Percentiles rank a stretch among this genome's conserved stretches.
Evolutionary conservation across 441 rosid genomes (phyloP).

Genomic region (Gossypium schwendimanii): DNA sequence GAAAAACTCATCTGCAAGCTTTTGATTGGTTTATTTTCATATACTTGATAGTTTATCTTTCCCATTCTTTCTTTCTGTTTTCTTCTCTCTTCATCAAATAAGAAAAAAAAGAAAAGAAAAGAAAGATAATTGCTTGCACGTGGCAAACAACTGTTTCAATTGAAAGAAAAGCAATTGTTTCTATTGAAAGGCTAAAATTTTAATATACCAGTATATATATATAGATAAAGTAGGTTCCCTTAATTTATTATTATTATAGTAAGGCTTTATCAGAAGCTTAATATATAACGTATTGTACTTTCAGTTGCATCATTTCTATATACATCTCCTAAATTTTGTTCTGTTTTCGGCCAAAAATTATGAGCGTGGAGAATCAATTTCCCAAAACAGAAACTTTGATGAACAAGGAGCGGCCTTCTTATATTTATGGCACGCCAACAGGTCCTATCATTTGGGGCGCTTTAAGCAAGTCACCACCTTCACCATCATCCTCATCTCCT

Average conservation of each 20-base stretch:
- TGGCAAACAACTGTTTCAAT: neutral
- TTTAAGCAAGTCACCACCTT: conserved; percentile 16
- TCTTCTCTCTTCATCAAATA: neutral
- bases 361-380: conserved; percentile 41
- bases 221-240: conserved; percentile 25
- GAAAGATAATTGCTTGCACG: neutral
- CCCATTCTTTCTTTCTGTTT: neutral
- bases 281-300: conserved; percentile 26
- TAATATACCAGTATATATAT: neutral
- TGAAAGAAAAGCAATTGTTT: neutral
- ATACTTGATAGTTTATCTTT: neutral
- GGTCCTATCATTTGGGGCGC: conserved; percentile 41
- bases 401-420: conserved; percentile 40
- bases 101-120: neutral
- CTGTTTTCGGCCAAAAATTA: conserved; percentile 11
- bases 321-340: conserved; percentile 11
- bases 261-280: conserved; percentile 12
- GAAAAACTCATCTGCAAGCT: conserved; percentile 34
- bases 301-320: conserved; percentile 34
- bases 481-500: conserved; percentile 19
- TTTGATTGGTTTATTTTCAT: conserved; percentile 22
- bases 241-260: conserved; percentile 16
- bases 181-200: neutral
- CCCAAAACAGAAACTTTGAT: conserved; percentile 47
- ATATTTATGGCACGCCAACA: conserved; percentile 28